Conservation (phyloP, 177 flowering plant genomes). For the Telopea speciosissima region DNA sequence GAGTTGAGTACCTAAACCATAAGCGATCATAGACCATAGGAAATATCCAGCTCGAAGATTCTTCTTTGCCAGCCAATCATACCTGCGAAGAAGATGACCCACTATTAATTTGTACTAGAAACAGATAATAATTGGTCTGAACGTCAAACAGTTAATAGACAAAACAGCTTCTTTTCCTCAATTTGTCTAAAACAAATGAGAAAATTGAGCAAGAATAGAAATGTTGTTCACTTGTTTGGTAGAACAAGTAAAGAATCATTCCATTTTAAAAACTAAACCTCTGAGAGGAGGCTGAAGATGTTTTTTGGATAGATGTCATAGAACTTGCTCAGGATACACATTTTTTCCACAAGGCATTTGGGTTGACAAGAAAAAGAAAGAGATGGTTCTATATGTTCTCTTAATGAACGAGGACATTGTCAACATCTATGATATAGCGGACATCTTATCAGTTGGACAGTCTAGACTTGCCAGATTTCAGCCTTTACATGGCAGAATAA, state of each 20-base stretch:
- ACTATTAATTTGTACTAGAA: neutral
- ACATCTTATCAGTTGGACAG: neutral
- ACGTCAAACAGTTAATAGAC: neutral
- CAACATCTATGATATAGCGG: neutral
- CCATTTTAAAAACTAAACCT: neutral
- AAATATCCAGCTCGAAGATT: constrained; percentile 82
- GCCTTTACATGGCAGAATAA: neutral
- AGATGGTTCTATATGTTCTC: neutral
- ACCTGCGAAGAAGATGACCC: constrained; percentile 44
- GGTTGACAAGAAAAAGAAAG: neutral
- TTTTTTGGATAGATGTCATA: too few species aligned
- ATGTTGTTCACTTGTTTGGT: neutral
- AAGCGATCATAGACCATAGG: constrained; percentile 85
- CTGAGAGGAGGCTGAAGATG: too few species aligned
- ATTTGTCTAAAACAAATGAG: neutral
- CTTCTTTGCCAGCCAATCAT: constrained; percentile 88
- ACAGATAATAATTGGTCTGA: neutral
- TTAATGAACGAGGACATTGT: neutral
- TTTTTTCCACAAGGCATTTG: neutral
- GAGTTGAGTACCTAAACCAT: constrained; percentile 60
- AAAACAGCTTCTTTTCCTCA: neutral
- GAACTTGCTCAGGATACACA: too few species aligned
- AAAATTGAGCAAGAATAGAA: neutral
- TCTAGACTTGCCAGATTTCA: neutral
- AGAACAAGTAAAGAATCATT: too few species aligned